Evolutionary conservation across 2,329 filamentous ascomycete species (phyloP).

Genomic region (Fusarium verrucosum): DNA sequence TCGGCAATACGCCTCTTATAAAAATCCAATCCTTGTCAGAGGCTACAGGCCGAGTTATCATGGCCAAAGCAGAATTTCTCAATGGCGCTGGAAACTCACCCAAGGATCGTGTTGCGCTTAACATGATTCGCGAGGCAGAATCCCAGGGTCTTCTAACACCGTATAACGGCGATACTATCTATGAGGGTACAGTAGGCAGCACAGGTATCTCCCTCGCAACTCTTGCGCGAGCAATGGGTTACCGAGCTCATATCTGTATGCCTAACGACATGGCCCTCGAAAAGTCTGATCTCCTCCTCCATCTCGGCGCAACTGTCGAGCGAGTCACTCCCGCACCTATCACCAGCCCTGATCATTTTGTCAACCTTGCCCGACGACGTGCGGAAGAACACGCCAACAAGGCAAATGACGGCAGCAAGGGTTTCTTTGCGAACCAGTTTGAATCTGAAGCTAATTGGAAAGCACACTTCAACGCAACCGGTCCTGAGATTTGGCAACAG

Average conservation of each 20-base stretch:
- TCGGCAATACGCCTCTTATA: slow-evolving; percentile 92
- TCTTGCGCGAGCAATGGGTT: slow-evolving; percentile 86
- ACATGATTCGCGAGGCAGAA: slow-evolving; percentile 88
- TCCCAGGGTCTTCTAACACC: slow-evolving; percentile 78
- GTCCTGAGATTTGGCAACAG: slow-evolving; percentile 88
- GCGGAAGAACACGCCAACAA: slow-evolving; percentile 76
- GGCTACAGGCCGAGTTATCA: slow-evolving; percentile 86
- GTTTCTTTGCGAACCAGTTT: slow-evolving; percentile 97
- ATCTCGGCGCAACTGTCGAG: slow-evolving; percentile 92
- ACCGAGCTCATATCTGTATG: slow-evolving; percentile 97
- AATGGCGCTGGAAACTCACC: slow-evolving; percentile 94
- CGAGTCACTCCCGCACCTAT: slow-evolving; percentile 91
- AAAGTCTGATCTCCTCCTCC: slow-evolving; percentile 87
- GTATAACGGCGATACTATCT: slow-evolving; percentile 89
- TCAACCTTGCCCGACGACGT: slow-evolving; percentile 84
- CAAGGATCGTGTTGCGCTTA: slow-evolving; percentile 93
- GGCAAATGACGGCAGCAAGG: slow-evolving; percentile 69
- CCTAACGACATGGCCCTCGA: slow-evolving; percentile 88
- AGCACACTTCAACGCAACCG: slow-evolving; percentile 83
- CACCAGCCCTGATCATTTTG: slow-evolving; percentile 91
- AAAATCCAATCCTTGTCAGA: slow-evolving; percentile 85
- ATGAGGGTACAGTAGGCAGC: slow-evolving; percentile 96
- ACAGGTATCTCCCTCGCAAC: slow-evolving; percentile 95
- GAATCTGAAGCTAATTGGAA: slow-evolving; percentile 89
- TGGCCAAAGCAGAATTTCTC: slow-evolving; percentile 95